phyloP scores from a whole-genome alignment of 2,329 filamentous ascomycete species.

The Fusarium napiforme region DNA sequence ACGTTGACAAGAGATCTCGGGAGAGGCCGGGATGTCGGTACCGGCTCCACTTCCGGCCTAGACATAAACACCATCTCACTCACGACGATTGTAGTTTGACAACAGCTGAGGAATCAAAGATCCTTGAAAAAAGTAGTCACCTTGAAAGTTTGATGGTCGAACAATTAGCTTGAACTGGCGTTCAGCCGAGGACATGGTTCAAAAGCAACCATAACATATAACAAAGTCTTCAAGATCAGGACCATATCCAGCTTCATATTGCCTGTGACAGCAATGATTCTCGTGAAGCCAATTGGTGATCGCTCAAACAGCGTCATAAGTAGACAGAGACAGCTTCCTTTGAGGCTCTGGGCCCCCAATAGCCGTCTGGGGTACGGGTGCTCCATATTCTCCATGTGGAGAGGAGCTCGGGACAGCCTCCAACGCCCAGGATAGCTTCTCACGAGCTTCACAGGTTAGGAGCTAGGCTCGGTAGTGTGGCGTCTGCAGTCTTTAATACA shows the following conservation, averaged over 20 bases:
- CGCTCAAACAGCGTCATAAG: background rate
- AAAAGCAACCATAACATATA: background rate
- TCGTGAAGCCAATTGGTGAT: background rate
- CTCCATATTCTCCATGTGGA: slow-evolving; percentile 12
- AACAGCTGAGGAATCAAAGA: background rate
- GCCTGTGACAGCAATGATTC: background rate
- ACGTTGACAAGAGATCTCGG: slow-evolving; percentile 27
- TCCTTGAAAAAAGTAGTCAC: background rate
- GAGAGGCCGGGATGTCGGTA: slow-evolving; percentile 29
- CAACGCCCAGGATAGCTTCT: slow-evolving; percentile 25
- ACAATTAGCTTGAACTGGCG: background rate
- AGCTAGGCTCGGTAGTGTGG: slow-evolving; percentile 14
- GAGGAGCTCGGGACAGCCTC: slow-evolving; percentile 11
- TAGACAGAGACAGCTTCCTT: background rate
- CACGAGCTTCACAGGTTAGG: slow-evolving; percentile 8
- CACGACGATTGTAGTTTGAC: slow-evolving; percentile 10
- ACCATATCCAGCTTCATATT: background rate
- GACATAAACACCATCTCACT: slow-evolving; percentile 1
- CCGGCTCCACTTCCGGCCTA: slow-evolving; percentile 23
- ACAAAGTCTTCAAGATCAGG: background rate
- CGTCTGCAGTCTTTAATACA: slow-evolving; percentile 7
- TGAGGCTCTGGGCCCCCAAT: slow-evolving; percentile 10
- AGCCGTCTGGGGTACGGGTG: slow-evolving; percentile 20
- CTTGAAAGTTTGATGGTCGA: slow-evolving; percentile 6
- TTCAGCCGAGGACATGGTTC: background rate